These are phyloP conservation scores for Plasmodium chabaudi DNA, from an alignment of 169 alveolate genomes.

Conservation along the genomic window DNA sequence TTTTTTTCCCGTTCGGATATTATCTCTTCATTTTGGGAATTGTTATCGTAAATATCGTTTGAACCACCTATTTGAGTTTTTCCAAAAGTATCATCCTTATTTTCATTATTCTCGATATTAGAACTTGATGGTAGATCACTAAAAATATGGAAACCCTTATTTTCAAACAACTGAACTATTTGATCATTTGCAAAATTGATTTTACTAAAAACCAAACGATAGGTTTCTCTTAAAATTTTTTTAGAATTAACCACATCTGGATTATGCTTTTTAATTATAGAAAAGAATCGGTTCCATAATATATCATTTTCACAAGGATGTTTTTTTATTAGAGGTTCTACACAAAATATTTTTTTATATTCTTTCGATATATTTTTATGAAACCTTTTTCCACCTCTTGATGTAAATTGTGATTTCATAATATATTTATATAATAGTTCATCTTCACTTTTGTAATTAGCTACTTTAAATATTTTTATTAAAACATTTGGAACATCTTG, in stretches of 20 bases:
- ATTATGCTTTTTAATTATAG: constrained; percentile 20
- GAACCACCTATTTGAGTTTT: neutral
- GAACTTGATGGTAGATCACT: neutral
- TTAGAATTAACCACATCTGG: constrained; percentile 12
- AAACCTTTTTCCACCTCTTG: constrained; percentile 84
- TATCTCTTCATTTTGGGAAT: neutral
- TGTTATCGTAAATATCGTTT: neutral
- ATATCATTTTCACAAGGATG: constrained; percentile 52
- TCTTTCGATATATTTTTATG: constrained; percentile 79
- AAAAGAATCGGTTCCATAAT: constrained; percentile 59
- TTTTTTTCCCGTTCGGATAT: neutral
- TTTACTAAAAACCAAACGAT: constrained; percentile 63
- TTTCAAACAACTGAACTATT: constrained; percentile 12
- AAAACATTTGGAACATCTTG: constrained; percentile 79
- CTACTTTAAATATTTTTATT: constrained; percentile 78
- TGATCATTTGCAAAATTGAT: constrained; percentile 29
- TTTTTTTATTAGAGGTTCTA: constrained; percentile 32
- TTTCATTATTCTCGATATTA: neutral
- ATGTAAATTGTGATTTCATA: constrained; percentile 76
- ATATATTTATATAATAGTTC: constrained; percentile 79
- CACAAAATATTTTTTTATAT: constrained; percentile 18
- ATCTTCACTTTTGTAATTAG: constrained; percentile 82
- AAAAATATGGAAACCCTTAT: constrained; percentile 43
- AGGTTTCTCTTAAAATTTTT: constrained; percentile 47
- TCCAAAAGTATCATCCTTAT: neutral